Base-by-base conservation (phyloP, 2,329 filamentous ascomycete species). In the Pseudogymnoascus sp. region DNA sequence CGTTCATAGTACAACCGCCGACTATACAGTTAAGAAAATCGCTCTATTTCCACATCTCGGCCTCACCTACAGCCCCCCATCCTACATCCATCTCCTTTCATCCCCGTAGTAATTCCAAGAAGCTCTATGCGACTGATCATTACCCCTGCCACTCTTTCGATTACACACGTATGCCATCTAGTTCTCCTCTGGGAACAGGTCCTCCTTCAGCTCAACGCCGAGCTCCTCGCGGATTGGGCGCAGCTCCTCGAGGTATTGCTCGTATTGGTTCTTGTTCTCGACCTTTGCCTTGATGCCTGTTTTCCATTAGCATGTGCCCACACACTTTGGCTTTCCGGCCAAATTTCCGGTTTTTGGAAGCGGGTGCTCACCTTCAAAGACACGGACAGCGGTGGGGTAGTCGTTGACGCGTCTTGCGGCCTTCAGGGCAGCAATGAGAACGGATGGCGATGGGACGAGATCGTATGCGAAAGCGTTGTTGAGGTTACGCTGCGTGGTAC, bases 401-500 rank as follows among this genome's bases (percentile, higher is more conserved):
- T 99, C 94, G 78, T 99, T 97, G 75, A 99, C 94, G 76, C 94
- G 85, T 76, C 94, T 85, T 69, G 94, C 94, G 71, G 94, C 94
- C 79, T 88, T 91, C 71, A 99, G 85, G 67, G 94, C 94, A 71
- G 94, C 92, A 71, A 85, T 85, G 76, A 97, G 84, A 74, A 99
- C 94, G 69, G 90, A 86, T 67, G 93, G 87, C 47, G 93, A 94
- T 73, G 95, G 94, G 68, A 99, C 94, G 73, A 99, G 88, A 87
- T 99, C 94, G 87, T 99, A 99, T 74, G 94, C 94, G 80, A 99
- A 99, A 75, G 91, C 93, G 82, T 99, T 99, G 88, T 99, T 99
- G 74, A 96, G 83, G 82, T 96, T 96, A 78, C 91, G 90, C 84
- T 91, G 73, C 39, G 66, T 66, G 61, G 60, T 64, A 70, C 60